Conservation (phyloP, 2,329 filamentous ascomycete species). For the Tolypocladium tropicale region DNA sequence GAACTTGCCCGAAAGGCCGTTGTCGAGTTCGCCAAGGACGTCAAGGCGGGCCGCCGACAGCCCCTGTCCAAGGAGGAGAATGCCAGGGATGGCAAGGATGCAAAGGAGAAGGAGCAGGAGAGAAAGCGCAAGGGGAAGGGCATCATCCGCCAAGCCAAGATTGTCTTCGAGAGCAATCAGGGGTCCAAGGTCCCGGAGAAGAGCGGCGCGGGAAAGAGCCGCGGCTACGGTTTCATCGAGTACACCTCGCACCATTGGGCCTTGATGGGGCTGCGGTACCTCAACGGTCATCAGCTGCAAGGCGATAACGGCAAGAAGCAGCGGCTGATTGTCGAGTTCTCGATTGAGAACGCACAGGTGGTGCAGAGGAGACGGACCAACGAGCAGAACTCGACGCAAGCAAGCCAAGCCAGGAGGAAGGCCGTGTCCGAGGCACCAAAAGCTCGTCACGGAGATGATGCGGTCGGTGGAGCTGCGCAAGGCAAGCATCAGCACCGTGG, state of each 20-base stretch:
- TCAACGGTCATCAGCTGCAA: constrained; percentile 65
- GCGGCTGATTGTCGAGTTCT: constrained; percentile 88
- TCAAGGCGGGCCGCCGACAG: constrained; percentile 64
- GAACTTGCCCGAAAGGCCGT: constrained; percentile 84
- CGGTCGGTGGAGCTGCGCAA: constrained; percentile 8
- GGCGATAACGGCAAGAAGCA: constrained; percentile 67
- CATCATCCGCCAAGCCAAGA: constrained; percentile 87
- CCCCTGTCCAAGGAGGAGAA: constrained; percentile 86
- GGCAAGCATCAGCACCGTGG: background rate
- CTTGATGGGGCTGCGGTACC: constrained; percentile 86
- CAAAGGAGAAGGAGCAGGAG: constrained; percentile 68
- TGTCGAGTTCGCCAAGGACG: constrained; percentile 86
- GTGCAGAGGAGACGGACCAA: constrained; percentile 56
- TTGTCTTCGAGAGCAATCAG: constrained; percentile 82
- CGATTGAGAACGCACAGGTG: constrained; percentile 95
- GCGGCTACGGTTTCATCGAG: constrained; percentile 96
- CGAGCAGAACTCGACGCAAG: constrained; percentile 23
- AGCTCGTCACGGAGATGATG: constrained; percentile 18
- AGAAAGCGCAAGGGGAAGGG: constrained; percentile 74
- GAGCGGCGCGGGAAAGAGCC: constrained; percentile 68
- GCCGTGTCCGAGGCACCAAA: constrained; percentile 10
- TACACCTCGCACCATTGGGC: constrained; percentile 90
- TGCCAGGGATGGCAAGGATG: constrained; percentile 66
- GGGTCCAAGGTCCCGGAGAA: constrained; percentile 75
- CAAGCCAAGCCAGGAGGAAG: constrained; percentile 10